Conservation (phyloP, 2,329 filamentous ascomycete genomes). For the Monosporascus sp. region DNA sequence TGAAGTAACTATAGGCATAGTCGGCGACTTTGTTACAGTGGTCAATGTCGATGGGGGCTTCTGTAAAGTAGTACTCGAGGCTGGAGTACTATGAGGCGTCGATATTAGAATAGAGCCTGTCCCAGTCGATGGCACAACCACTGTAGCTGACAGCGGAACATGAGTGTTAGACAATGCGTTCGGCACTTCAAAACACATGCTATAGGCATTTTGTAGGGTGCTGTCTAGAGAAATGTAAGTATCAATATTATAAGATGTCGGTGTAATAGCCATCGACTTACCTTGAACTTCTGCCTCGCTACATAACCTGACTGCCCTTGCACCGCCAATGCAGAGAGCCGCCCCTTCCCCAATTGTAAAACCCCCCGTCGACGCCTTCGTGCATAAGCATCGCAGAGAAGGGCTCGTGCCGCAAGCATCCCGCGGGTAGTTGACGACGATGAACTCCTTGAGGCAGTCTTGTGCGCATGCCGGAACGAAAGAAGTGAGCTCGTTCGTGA, state of each 20-base stretch:
- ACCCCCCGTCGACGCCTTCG: slow-evolving; percentile 49
- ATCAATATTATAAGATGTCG: slow-evolving; percentile 8
- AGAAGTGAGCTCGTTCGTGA: slow-evolving; percentile 19
- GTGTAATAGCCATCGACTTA: slow-evolving; percentile 16
- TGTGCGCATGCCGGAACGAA: slow-evolving; percentile 24
- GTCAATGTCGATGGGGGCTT: slow-evolving; percentile 1
- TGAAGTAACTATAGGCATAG: slow-evolving; percentile 7
- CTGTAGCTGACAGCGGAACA: slow-evolving; percentile 50
- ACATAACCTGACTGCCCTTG: slow-evolving; percentile 46
- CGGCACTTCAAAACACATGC: slow-evolving; percentile 50
- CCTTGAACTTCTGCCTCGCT: slow-evolving; percentile 35
- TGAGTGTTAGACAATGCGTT: slow-evolving; percentile 53
- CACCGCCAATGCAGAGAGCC: slow-evolving; percentile 59
- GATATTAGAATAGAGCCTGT: slow-evolving; percentile 12
- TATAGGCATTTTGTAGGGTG: slow-evolving; percentile 35
- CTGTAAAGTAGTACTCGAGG: slow-evolving; percentile 2
- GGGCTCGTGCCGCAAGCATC: slow-evolving; percentile 42
- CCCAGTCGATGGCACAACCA: slow-evolving; percentile 35
- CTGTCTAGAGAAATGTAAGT: slow-evolving; percentile 14
- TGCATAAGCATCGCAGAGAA: slow-evolving; percentile 60
- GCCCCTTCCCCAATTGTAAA: slow-evolving; percentile 69
- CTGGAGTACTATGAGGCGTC: slow-evolving; percentile 4
- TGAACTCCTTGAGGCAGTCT: slow-evolving; percentile 56
- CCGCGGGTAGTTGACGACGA: slow-evolving; percentile 52
- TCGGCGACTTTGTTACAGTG: slow-evolving; percentile 10